phyloP scores from a whole-genome alignment of 495 filamentous ascomycete genomes.

The Pseudoneurospora amorphoporcata region DNA sequence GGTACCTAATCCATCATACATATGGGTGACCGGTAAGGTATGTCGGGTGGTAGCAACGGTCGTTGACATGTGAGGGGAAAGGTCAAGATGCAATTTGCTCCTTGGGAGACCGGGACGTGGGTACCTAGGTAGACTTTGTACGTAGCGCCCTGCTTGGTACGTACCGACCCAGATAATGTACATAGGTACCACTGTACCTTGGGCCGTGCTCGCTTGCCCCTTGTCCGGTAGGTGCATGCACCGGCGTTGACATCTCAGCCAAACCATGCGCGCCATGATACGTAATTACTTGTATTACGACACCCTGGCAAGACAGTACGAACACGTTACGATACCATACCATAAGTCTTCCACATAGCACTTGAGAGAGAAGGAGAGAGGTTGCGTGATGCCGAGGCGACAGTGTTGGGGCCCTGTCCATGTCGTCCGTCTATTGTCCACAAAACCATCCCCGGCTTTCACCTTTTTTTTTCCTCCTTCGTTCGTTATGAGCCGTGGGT shows the following conservation, averaged over 20 bases:
- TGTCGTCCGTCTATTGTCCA: neutral
- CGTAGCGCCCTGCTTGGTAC: neutral
- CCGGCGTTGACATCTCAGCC: neutral
- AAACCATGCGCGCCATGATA: neutral
- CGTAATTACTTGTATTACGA: neutral
- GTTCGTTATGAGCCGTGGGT: neutral
- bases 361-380: neutral
- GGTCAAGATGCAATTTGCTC: neutral
- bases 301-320: neutral
- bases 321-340: neutral
- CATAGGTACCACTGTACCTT: neutral
- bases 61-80: neutral
- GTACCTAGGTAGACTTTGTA: neutral
- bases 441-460: neutral
- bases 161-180: neutral
- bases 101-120: neutral
- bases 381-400: neutral
- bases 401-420: neutral
- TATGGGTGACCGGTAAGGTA: neutral
- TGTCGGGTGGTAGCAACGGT: neutral
- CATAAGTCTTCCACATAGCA: neutral
- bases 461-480: neutral
- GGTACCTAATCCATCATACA: too few species aligned
- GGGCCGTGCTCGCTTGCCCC: neutral
- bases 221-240: neutral